Conservation (phyloP, 106 monocot species). For the Dioscorea zingiberensis region DNA sequence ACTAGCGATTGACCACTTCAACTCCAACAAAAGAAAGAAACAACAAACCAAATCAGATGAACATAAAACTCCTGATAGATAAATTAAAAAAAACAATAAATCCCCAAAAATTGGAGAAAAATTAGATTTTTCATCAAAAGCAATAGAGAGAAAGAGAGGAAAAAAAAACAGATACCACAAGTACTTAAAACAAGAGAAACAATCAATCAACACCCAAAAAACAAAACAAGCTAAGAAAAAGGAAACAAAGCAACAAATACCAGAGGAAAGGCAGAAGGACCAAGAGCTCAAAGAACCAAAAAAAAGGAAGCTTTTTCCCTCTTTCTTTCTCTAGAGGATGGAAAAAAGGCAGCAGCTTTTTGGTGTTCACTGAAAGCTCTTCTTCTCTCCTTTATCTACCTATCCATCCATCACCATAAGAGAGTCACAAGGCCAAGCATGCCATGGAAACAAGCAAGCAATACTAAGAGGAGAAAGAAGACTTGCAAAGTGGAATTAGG, state of each 20-base stretch:
- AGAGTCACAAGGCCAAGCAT: conserved; percentile 1
- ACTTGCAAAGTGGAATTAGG: conserved; percentile 9
- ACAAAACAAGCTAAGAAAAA: not conserved
- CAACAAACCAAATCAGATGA: not conserved
- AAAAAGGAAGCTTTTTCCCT: not conserved
- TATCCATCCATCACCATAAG: too few species aligned
- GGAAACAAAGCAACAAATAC: not conserved
- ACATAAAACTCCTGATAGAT: not conserved
- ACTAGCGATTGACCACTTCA: not conserved
- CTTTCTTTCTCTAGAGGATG: not conserved
- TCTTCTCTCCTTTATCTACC: not conserved
- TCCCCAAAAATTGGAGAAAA: not conserved
- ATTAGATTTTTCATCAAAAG: not conserved
- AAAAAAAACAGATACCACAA: too few species aligned
- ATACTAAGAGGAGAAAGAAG: conserved; percentile 1
- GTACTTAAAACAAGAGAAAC: not conserved
- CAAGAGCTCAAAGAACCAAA: not conserved
- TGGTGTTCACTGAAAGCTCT: not conserved
- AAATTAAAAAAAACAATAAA: not conserved
- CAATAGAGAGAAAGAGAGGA: too few species aligned
- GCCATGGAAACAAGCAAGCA: not conserved
- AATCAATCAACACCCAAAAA: not conserved
- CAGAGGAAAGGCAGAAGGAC: not conserved
- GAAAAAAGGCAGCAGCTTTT: conserved; percentile 21
- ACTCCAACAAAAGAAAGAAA: not conserved